phyloP scores from a whole-genome alignment of 495 filamentous ascomycete species.

The Chlorociboria aeruginascens region DNA sequence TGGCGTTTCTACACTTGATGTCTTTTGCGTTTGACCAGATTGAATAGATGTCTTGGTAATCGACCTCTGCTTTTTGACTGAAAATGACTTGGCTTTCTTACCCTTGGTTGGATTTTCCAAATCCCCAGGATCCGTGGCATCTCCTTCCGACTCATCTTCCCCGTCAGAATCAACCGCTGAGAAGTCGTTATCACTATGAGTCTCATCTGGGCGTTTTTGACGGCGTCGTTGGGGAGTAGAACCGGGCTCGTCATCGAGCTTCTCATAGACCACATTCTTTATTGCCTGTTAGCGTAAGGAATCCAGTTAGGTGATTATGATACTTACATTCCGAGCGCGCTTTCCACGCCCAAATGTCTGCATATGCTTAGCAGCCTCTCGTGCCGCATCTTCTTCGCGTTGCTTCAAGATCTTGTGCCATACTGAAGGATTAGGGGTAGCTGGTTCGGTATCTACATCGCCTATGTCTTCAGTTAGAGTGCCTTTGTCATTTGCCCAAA shows the following conservation, averaged over 20 bases:
- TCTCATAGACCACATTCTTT: constrained; percentile 33
- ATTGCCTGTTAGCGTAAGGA: constrained; percentile 7
- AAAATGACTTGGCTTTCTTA: background rate
- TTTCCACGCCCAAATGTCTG: constrained; percentile 77
- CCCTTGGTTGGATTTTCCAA: constrained; percentile 4
- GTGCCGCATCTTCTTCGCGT: constrained; percentile 62
- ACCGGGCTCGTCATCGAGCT: constrained; percentile 24
- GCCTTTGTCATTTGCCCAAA: constrained; percentile 78
- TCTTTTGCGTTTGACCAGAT: background rate
- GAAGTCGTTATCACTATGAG: constrained; percentile 14
- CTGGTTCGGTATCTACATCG: constrained; percentile 35
- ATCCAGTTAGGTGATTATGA: background rate
- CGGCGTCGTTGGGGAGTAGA: background rate
- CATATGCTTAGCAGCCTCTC: constrained; percentile 48
- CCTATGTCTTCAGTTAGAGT: constrained; percentile 48
- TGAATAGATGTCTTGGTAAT: constrained; percentile 8
- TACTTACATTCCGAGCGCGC: constrained; percentile 42
- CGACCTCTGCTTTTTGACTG: background rate
- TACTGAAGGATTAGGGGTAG: constrained; percentile 43
- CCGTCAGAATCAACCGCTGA: constrained; percentile 9
- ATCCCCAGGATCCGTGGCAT: background rate
- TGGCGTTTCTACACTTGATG: too few species aligned
- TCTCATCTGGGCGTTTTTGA: constrained; percentile 2
- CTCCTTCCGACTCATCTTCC: constrained; percentile 5
- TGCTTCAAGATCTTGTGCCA: constrained; percentile 84